These are phyloP conservation scores for Arachis monticola DNA, from an alignment of 331 rosid species.

Conservation along the genomic window DNA sequence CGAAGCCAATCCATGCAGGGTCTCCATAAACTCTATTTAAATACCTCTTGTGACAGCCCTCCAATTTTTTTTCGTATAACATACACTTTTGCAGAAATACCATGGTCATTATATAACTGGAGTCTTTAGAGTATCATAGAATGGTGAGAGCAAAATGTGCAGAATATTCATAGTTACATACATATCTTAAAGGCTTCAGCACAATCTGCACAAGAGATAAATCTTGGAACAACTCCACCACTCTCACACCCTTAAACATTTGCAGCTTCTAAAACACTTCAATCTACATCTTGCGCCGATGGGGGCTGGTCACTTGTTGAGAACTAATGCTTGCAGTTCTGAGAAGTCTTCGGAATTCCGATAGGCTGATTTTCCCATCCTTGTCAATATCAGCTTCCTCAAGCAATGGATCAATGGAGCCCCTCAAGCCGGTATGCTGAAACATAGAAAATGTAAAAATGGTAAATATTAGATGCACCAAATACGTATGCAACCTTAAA, in stretches of 20 bases:
- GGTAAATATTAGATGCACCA: conserved; percentile 33
- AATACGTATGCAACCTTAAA: background rate
- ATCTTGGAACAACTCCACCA: conserved; percentile 42
- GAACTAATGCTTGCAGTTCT: conserved; percentile 95
- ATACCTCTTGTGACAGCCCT: conserved; percentile 37
- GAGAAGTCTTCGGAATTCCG: conserved; percentile 87
- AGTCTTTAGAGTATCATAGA: conserved; percentile 46
- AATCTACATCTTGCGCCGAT: conserved; percentile 52
- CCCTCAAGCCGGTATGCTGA: conserved; percentile 89
- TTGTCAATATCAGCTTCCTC: conserved; percentile 97
- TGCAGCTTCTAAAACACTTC: conserved; percentile 37
- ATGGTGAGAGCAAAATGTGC: conserved; percentile 38
- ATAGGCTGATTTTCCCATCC: conserved; percentile 91
- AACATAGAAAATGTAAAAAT: conserved; percentile 6
- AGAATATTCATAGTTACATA: background rate
- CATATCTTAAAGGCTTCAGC: conserved; percentile 36
- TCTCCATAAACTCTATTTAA: conserved; percentile 43
- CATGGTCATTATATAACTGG: conserved; percentile 32
- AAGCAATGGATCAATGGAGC: conserved; percentile 87
- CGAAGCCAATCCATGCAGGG: conserved; percentile 51
- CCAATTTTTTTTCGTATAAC: conserved; percentile 6
- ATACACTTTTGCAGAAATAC: conserved; percentile 38
- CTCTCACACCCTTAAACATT: conserved; percentile 41
- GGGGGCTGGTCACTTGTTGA: conserved; percentile 54
- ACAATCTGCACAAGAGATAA: conserved; percentile 33